Percentiles rank a stretch among this genome's conserved stretches.
Conservation (phyloP, 352 stramenopile genomes). For the Phytophthora pini region DNA sequence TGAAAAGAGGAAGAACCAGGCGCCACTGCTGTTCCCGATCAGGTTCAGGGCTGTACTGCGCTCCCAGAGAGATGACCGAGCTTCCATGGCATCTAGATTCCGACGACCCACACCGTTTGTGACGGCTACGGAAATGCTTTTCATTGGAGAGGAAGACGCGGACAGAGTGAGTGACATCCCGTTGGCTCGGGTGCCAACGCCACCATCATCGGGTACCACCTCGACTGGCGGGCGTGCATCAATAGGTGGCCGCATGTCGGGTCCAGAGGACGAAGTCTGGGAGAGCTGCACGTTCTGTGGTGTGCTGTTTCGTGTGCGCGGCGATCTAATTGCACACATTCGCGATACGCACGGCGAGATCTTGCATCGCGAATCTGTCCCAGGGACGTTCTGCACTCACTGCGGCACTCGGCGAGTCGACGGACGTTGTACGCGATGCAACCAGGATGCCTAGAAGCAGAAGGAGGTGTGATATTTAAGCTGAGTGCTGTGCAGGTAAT, state of each 20-base stretch:
- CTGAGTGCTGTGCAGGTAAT: not conserved
- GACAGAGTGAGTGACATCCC: conserved; percentile 43
- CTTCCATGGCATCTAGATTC: conserved; percentile 17
- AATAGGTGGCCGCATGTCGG: conserved; percentile 13
- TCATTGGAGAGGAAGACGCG: conserved; percentile 57
- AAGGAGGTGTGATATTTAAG: conserved; percentile 36
- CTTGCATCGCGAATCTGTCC: conserved; percentile 53
- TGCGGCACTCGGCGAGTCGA: conserved; percentile 53
- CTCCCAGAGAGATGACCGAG: conserved; percentile 40
- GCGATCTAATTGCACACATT: conserved; percentile 57
- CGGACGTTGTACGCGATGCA: conserved; percentile 52
- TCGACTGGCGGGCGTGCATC: conserved; percentile 3
- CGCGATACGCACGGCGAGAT: conserved; percentile 63
- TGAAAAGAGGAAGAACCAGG: conserved; percentile 73
- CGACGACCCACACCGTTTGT: conserved; percentile 50
- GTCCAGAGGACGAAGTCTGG: conserved; percentile 39
- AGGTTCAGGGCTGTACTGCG: conserved; percentile 55
- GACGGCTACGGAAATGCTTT: conserved; percentile 57
- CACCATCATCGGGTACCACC: conserved; percentile 3
- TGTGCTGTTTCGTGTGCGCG: conserved; percentile 45
- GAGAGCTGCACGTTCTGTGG: conserved; percentile 67
- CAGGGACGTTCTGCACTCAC: conserved; percentile 57
- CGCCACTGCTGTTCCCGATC: conserved; percentile 66
- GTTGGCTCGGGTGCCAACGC: conserved; percentile 41
- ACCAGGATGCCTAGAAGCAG: conserved; percentile 9